Evolutionary conservation across 192 early-diverging fungal genomes (phyloP), one percentile per base, ranked within the genome.

Genomic region (Linnemannia zychae): DNA sequence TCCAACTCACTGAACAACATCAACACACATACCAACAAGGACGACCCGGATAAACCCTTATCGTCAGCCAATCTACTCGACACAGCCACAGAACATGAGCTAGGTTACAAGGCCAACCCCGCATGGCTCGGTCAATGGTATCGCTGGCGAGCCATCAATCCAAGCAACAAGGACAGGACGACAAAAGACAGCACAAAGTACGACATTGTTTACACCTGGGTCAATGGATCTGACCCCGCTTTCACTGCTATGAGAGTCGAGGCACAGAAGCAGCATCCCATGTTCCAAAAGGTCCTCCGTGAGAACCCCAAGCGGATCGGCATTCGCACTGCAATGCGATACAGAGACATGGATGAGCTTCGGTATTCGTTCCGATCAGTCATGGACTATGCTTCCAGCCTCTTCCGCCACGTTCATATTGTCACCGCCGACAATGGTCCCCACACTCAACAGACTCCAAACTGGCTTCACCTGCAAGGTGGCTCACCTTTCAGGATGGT

Each of bases 151-250:
- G 74, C 74, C 40, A 57, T 85, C 31, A 74, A 85, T n/a, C 38
- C 69, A 0, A 49, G 73, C 9, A 71, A 70, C 33, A 68, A 20
- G 7, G 70, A 79, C n/a, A 44, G 22, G 31, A n/a, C 46, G 6
- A 18, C 24, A 6, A 31, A 36, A 67, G 52, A 75, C 13, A 17
- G 67, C 22, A 60, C 31, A 3, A 31, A 37, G 31, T 75, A 84
- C 24, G 88, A 89, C 34, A 67, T 87, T 28, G 75, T 89, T 46
- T 89, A 89, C 53, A 89, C 85, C 24, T 89, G 88, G 88, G 88
- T 89, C 33, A 89, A 89, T 72, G 88, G 88, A 34, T 87, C 84
- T 0, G 88, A 89, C 46, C 47, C 78, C 16, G 47, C 53, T 4
- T 76, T 85, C 28, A 67, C 71, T 52, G n/a, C 17, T 3, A 31